Evolutionary conservation across 768 basidiomycete species (phyloP).

Genomic region (Cystofilobasidium ferigula): DNA sequence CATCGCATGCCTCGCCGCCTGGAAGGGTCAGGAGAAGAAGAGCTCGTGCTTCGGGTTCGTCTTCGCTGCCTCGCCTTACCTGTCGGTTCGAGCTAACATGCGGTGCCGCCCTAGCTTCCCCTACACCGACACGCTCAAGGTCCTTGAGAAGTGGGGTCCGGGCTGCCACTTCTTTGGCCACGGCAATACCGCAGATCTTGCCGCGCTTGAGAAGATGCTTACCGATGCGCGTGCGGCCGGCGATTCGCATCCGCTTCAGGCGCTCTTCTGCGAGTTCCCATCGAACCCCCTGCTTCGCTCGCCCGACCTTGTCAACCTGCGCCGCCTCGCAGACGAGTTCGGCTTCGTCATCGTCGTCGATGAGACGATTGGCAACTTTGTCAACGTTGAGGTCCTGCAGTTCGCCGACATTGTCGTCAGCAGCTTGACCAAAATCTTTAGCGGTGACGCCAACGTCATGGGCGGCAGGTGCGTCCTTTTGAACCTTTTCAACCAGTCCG

Average conservation of each 20-base stretch:
- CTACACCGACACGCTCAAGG: conserved; percentile 88
- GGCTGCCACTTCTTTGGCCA: conserved; percentile 80
- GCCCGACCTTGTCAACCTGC: conserved; percentile 61
- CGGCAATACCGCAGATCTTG: conserved; percentile 65
- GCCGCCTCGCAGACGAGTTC: conserved; percentile 71
- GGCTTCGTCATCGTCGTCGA: conserved; percentile 82
- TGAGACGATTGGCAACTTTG: conserved; percentile 87
- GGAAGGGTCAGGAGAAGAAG: conserved; percentile 50
- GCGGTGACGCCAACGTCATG: conserved; percentile 91
- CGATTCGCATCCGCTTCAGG: conserved; percentile 51
- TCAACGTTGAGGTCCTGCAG: conserved; percentile 79
- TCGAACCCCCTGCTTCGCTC: conserved; percentile 89
- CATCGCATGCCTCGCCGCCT: conserved; percentile 47
- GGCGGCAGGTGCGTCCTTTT: conserved; percentile 66
- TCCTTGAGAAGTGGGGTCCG: conserved; percentile 90
- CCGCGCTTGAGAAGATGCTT: conserved; percentile 57
- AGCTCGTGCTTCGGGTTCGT: conserved; percentile 88
- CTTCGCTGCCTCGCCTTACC: neutral
- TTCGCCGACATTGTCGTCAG: conserved; percentile 83
- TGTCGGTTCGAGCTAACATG: neutral
- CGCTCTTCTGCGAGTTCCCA: conserved; percentile 86
- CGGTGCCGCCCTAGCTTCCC: conserved; percentile 56
- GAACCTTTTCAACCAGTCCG: neutral
- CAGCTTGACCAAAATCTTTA: conserved; percentile 88
- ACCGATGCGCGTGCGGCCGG: conserved; percentile 28